Evolutionary conservation across 1,284 basidiomycete genomes (phyloP).

Genomic region (Trametes versicolor): DNA sequence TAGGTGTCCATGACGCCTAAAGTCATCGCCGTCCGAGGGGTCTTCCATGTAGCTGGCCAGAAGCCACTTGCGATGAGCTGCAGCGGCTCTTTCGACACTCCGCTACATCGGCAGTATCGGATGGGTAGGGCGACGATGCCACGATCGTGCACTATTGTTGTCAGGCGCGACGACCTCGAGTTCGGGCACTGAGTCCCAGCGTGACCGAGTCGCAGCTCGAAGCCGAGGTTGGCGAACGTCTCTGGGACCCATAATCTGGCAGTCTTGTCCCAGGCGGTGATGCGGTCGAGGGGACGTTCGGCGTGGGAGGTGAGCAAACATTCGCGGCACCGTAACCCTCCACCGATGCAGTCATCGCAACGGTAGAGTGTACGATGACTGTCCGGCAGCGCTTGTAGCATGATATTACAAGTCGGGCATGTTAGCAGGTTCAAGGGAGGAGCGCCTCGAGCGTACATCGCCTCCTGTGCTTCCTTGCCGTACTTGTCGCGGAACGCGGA

Average conservation of each 20-base stretch:
- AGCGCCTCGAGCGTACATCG: no score
- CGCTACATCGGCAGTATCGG: neutral
- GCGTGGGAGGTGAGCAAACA: neutral
- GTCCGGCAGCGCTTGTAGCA: neutral
- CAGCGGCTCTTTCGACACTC: neutral
- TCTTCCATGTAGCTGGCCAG: conserved; percentile 32
- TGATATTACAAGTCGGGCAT: no score
- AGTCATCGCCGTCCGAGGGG: conserved; percentile 25
- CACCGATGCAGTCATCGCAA: neutral
- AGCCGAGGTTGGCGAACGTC: neutral
- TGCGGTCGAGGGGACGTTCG: neutral
- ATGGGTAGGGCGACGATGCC: neutral
- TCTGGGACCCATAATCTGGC: neutral
- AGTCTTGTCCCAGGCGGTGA: neutral
- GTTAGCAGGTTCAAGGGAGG: no score
- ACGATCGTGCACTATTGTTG: neutral
- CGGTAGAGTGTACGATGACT: neutral
- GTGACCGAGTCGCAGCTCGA: neutral
- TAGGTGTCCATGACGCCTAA: conserved; percentile 19
- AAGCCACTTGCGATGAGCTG: conserved; percentile 28
- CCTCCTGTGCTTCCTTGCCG: no score
- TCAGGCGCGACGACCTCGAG: neutral
- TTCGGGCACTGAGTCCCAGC: neutral
- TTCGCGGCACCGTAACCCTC: neutral
- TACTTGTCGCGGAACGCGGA: no score